Base-by-base conservation (phyloP, 2,329 filamentous ascomycete species). In the Sporothrix euskadiensis region DNA sequence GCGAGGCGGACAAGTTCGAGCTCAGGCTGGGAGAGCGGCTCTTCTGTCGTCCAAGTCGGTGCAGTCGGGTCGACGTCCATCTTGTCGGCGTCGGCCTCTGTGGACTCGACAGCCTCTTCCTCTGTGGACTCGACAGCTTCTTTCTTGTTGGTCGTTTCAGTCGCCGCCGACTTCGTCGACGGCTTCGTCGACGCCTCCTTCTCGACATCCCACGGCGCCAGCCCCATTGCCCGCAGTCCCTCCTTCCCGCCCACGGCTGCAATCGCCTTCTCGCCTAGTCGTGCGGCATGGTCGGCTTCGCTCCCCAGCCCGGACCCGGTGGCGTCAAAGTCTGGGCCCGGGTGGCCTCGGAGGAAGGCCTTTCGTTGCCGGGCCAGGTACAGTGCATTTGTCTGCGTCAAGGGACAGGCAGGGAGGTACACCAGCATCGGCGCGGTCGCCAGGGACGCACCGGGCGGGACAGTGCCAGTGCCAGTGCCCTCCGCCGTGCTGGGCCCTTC, bases 341-440 rank as follows among this genome's bases (percentile, higher is more conserved):
- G 85, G 66, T 88, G 85, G 4, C 87, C 87, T 26, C 85, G 83
- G 72, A 85, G 81, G 76, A 88, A 88, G 3, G 87, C 86, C 79
- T 88, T 88, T 73, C 87, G 83, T 80, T 88, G 87, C 8, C 87
- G 84, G 0, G 86, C 86, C 3, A 88, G 83, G 77, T 88, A 88
- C 7, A 88, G 81, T 1, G 86, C 87, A 78, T 87, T 88, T 30
- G 85, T 88, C 79, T 88, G 87, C 4, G 87, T 88, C 47, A 88
- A 81, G 0, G 87, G 87, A 19, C 85, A 86, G 4, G 86, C 86
- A 1, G 87, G 86, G 9, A 86, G 83, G 79, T 88, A 88, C 14
- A 88, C 84, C 0, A 88, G 82, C 80, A 88, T 86, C 59, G 83
- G 85, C 14, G 84, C 80, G 70, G 82, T 80, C 73, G 74, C 7